A percentile compares a stretch with the other conserved stretches of the same genome.
Evolutionary conservation across 2,329 filamentous ascomycete species (phyloP).

Genomic region (Ascocoryne sarcoides): DNA sequence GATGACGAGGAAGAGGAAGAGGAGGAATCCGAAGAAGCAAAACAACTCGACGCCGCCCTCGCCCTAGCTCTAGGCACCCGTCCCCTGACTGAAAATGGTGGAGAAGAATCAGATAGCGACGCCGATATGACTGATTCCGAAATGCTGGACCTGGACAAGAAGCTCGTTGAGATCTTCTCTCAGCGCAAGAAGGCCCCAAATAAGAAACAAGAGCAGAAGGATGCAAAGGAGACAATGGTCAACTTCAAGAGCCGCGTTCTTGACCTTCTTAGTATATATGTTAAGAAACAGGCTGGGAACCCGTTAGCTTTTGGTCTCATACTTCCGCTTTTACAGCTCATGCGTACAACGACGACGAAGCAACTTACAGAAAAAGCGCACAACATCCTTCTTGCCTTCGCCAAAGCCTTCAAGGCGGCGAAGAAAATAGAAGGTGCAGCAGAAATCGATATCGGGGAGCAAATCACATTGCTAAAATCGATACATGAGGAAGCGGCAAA

Average conservation of each 20-base stretch:
- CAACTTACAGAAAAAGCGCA: constrained; percentile 65
- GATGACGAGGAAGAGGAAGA: constrained; percentile 36
- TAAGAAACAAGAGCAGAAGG: constrained; percentile 77
- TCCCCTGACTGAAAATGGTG: constrained; percentile 48
- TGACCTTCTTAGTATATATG: constrained; percentile 77
- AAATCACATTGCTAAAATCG: constrained; percentile 44
- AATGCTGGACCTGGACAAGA: constrained; percentile 82
- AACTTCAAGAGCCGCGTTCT: constrained; percentile 94
- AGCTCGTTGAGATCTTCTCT: constrained; percentile 78
- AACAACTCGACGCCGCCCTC: constrained; percentile 58
- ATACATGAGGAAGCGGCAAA: constrained; percentile 61
- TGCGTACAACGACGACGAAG: constrained; percentile 68
- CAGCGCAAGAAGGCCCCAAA: constrained; percentile 57
- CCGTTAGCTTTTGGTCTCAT: constrained; percentile 60
- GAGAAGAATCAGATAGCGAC: constrained; percentile 51
- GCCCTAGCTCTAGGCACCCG: constrained; percentile 71
- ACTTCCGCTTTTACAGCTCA: constrained; percentile 66
- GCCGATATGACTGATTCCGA: constrained; percentile 91
- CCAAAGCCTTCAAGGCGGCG: constrained; percentile 54
- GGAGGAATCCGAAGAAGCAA: constrained; percentile 34
- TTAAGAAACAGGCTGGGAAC: constrained; percentile 67
- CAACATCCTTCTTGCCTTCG: constrained; percentile 63
- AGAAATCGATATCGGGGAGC: constrained; percentile 34
- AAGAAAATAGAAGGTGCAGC: constrained; percentile 36
- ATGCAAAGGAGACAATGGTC: constrained; percentile 79